Evolutionary conservation across 345 rosid species (phyloP), one percentile per base, ranked within the genome.

Genomic region (Corymbia maculata): DNA sequence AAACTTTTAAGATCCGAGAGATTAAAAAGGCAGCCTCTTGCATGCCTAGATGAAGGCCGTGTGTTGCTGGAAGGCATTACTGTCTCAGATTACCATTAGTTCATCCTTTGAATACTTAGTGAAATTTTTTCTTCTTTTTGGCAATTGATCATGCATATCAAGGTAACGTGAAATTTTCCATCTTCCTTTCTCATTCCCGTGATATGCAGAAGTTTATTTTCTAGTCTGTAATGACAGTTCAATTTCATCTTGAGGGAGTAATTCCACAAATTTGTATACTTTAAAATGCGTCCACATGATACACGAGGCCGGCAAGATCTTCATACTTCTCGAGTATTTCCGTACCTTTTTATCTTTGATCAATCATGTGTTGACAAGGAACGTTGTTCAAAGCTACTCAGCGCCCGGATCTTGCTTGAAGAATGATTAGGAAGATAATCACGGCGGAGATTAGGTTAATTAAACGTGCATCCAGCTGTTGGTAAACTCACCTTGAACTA

Each of bases 1-100:
- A n/a, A n/a, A 64, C 9, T 64, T 64, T 0, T n/a, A 2, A n/a
- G 19, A 64, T 9, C 2, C 3, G 0, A 1, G 0, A n/a, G 10
- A 64, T 13, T n/a, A 36, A 64, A n/a, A 64, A 64, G 0, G 36
- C 10, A 64, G 8, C n/a, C 75, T 64, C 42, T 64, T 13, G 19
- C 13, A n/a, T 4, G 16, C 36, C 1, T 3, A 6, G 16, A 61
- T 15, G 28, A 61, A 28, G 2, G 68, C 4, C 28, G 12, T 28
- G 16, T 64, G 36, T 64, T n/a, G 7, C 24, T 14, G 66, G 66
- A 59, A 24, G 10, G 66, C 1, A 1, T 24, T 24, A 64, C 3
- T 13, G 1, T 64, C 75, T 28, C 5, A 0, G 8, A n/a, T 64
- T 28, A 13, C 8, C 13, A 64, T n/a, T 64, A 16, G 17, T n/a